These are phyloP conservation scores for Kwoniella shandongensis DNA, from an alignment of 768 basidiomycete genomes.

Conservation along the genomic window DNA sequence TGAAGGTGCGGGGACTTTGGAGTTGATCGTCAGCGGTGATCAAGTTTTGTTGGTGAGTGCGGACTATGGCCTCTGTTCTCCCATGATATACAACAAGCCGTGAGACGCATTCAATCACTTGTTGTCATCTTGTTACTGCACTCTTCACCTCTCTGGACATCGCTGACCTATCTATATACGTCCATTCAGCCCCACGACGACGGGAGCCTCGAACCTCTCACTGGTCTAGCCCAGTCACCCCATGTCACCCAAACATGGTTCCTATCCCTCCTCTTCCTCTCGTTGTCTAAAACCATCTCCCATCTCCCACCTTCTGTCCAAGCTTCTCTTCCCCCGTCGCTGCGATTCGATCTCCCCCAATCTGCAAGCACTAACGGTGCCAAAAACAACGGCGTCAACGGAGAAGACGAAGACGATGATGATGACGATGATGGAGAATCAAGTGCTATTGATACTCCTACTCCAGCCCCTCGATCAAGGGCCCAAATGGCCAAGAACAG, in stretches of 20 bases:
- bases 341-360: slow-evolving; percentile 10
- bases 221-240: slow-evolving; percentile 30
- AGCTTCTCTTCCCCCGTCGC: slow-evolving; percentile 28
- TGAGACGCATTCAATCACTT: background rate
- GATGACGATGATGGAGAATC: slow-evolving; percentile 5
- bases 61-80: too few species aligned
- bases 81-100: background rate
- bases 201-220: slow-evolving; percentile 32
- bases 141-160: too few species aligned
- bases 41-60: slow-evolving; percentile 52
- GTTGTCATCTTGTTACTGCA: too few species aligned
- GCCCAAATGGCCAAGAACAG: slow-evolving; percentile 1
- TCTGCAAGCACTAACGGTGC: background rate
- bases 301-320: slow-evolving; percentile 30
- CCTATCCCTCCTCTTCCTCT: slow-evolving; percentile 20
- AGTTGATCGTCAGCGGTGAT: slow-evolving; percentile 48
- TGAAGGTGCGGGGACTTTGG: slow-evolving; percentile 35
- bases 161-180: background rate
- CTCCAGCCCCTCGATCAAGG: slow-evolving; percentile 16
- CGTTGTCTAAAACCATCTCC: slow-evolving; percentile 7
- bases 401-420: slow-evolving; percentile 6
- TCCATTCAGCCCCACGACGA: slow-evolving; percentile 40
- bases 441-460: slow-evolving; percentile 19
- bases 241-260: slow-evolving; percentile 39
- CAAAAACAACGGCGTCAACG: background rate